phyloP scores from a whole-genome alignment of 345 rosid genomes.

The Boechera divaricarpa region DNA sequence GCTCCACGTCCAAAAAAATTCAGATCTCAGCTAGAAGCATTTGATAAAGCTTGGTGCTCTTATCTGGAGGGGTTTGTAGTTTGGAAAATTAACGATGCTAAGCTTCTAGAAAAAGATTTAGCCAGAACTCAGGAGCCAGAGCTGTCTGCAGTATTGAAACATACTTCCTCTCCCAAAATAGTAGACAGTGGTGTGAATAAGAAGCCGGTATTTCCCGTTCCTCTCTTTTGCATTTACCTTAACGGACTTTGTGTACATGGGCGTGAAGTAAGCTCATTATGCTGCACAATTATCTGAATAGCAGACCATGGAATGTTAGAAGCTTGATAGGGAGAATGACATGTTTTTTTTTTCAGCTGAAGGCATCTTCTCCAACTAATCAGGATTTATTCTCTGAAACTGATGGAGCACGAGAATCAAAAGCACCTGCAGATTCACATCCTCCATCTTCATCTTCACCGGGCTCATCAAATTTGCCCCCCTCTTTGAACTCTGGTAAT shows the following conservation, averaged over 20 bases:
- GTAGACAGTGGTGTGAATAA: conserved; percentile 56
- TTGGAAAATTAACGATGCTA: conserved; percentile 95
- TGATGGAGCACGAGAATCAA: conserved; percentile 39
- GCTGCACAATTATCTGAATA: conserved; percentile 34
- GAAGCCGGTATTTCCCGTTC: conserved; percentile 59
- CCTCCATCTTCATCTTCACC: conserved; percentile 56
- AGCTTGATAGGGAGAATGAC: conserved; percentile 18
- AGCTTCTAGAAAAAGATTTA: conserved; percentile 76
- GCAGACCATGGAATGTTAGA: not conserved
- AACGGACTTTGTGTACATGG: not conserved
- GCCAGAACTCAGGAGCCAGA: conserved; percentile 87
- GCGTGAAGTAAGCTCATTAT: conserved; percentile 3
- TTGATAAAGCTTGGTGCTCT: conserved; percentile 91
- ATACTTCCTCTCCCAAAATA: conserved; percentile 69
- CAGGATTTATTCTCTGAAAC: conserved; percentile 52
- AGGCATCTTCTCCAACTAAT: conserved; percentile 39
- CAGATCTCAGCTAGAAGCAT: conserved; percentile 74
- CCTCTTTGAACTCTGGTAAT: conserved; percentile 42
- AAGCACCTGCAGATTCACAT: conserved; percentile 28
- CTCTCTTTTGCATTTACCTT: conserved; percentile 27
- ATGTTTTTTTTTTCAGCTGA: conserved; percentile 11
- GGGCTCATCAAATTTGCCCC: conserved; percentile 43
- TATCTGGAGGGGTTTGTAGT: conserved; percentile 82
- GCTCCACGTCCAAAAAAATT: conserved; percentile 57
- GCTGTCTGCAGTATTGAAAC: conserved; percentile 71